Percentiles rank a stretch among this genome's conserved stretches.
phyloP scores from a whole-genome alignment of 805 yeast species.

The Candida nitratophila region DNA sequence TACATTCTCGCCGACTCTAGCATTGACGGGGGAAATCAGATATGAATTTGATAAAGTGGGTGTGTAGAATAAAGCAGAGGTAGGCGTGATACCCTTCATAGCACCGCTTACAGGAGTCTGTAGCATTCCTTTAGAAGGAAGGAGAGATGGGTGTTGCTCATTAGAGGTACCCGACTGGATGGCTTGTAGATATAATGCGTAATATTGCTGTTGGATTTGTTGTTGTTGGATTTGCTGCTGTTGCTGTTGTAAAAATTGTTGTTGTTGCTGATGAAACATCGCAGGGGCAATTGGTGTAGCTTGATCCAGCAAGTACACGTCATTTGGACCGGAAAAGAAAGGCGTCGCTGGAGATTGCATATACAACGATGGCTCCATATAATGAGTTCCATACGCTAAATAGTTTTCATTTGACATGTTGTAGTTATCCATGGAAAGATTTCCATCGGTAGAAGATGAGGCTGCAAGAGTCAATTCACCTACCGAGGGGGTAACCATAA shows the following conservation, averaged over 20 bases:
- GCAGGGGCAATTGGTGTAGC: conserved; percentile 24
- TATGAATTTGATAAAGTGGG: background rate
- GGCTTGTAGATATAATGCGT: background rate
- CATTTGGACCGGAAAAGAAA: conserved; percentile 6
- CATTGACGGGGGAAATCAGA: background rate
- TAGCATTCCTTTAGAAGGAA: background rate
- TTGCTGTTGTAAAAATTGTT: conserved; percentile 7
- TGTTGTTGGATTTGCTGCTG: conserved; percentile 3
- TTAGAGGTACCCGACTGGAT: background rate
- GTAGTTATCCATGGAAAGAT: conserved; percentile 8
- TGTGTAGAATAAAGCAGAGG: background rate
- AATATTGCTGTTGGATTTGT: conserved; percentile 1
- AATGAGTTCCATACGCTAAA: conserved; percentile 12
- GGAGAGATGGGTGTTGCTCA: too few species aligned
- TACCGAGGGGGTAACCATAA: conserved; percentile 7
- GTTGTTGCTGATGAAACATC: conserved; percentile 11
- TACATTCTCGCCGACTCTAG: too few species aligned
- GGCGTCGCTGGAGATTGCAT: conserved; percentile 14
- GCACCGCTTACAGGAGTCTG: background rate
- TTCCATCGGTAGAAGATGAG: conserved; percentile 17
- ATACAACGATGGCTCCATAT: conserved; percentile 19
- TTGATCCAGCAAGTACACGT: conserved; percentile 19
- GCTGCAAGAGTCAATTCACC: conserved; percentile 6
- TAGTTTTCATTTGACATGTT: conserved; percentile 7
- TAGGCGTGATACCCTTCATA: background rate